Conservation (phyloP, 2,329 filamentous ascomycete genomes). For the Alternaria conjuncta region DNA sequence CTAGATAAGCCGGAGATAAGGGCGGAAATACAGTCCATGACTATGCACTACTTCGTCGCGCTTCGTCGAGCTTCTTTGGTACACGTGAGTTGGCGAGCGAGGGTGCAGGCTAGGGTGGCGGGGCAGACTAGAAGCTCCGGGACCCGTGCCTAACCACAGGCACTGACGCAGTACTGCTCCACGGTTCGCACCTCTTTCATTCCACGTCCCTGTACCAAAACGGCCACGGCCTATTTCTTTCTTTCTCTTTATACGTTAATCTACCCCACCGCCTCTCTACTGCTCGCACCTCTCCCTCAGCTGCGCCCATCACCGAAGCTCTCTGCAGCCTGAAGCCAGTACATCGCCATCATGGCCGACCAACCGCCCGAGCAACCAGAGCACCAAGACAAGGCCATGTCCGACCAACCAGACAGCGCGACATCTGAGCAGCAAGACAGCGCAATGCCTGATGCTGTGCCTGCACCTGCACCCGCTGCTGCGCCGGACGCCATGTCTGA, state of each 20-base stretch:
- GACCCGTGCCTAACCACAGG: background rate
- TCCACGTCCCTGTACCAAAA: background rate
- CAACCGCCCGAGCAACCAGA: conserved; percentile 10
- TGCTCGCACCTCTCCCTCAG: background rate
- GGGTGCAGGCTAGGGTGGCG: conserved; percentile 14
- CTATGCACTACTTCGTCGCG: conserved; percentile 5
- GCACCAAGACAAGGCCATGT: background rate
- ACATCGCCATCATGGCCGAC: conserved; percentile 31
- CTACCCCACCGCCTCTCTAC: background rate
- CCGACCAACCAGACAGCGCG: conserved; percentile 28
- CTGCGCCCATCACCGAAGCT: background rate
- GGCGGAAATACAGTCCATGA: background rate
- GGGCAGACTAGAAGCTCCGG: conserved; percentile 16
- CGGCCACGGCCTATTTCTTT: background rate
- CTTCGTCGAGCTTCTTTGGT: conserved; percentile 3
- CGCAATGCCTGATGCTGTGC: conserved; percentile 46
- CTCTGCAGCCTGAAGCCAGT: background rate
- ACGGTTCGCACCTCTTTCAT: conserved; percentile 7
- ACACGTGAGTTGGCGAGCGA: conserved; percentile 22
- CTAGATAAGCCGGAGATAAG: conserved; percentile 1
- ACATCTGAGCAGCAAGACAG: conserved; percentile 39
- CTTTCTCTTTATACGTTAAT: background rate
- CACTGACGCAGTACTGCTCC: conserved; percentile 7
- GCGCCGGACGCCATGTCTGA: conserved; percentile 49
- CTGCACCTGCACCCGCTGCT: conserved; percentile 34